Evolutionary conservation across 257 asterid species (phyloP).

Genomic region (Prunella vulgaris): DNA sequence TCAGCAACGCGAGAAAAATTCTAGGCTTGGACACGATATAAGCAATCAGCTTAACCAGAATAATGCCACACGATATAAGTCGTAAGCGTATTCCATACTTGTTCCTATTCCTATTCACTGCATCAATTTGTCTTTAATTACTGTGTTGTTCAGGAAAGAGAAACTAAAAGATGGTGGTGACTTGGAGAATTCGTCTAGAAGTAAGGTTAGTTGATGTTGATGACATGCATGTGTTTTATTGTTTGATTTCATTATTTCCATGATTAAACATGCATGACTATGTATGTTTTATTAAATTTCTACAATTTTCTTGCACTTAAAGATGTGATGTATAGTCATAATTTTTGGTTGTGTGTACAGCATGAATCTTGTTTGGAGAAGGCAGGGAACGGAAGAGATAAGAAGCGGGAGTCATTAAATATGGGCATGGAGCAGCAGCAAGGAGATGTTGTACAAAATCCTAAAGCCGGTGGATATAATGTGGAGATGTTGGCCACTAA

Average conservation of each 20-base stretch:
- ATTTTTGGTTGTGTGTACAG: slow-evolving; percentile 25
- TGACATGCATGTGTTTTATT: neutral
- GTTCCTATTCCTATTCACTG: neutral
- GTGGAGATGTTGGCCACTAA: neutral
- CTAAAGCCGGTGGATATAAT: slow-evolving; percentile 20
- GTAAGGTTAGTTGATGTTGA: slow-evolving; percentile 43
- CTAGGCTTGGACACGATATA: slow-evolving; percentile 38
- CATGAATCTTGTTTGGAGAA: slow-evolving; percentile 38
- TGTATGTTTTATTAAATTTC: too few relatives aligned
- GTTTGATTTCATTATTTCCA: too few relatives aligned
- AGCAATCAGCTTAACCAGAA: slow-evolving; percentile 40
- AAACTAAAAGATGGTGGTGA: slow-evolving; percentile 38
- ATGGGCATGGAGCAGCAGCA: slow-evolving; percentile 32
- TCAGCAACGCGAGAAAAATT: slow-evolving; percentile 62
- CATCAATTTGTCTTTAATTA: neutral
- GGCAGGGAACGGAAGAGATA: slow-evolving; percentile 35
- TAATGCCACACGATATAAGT: slow-evolving; percentile 38
- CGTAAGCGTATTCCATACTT: slow-evolving; percentile 36
- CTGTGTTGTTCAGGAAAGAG: slow-evolving; percentile 47
- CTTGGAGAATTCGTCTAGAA: slow-evolving; percentile 43
- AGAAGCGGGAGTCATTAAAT: slow-evolving; percentile 35
- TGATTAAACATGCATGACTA: too few relatives aligned
- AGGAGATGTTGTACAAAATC: slow-evolving; percentile 27
- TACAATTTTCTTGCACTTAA: too few relatives aligned
- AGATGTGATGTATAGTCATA: too few relatives aligned